A percentile compares a stretch with the other conserved stretches of the same genome.
phyloP scores from a whole-genome alignment of 371 early-diverging fungal genomes.

The Batrachochytrium dendrobatidis region DNA sequence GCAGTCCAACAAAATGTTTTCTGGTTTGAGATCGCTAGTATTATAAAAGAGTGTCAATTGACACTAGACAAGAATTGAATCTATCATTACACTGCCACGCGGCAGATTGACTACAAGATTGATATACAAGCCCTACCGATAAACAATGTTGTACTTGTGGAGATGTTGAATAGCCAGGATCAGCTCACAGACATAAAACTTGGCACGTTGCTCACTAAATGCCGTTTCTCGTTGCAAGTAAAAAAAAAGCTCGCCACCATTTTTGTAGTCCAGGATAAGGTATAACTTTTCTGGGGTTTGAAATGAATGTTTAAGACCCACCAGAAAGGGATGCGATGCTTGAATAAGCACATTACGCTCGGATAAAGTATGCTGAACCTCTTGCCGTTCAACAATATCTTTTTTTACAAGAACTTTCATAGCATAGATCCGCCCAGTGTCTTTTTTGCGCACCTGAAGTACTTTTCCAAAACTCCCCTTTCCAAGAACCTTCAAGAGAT shows the following conservation, averaged over 20 bases:
- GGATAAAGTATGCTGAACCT: slow-evolving; percentile 64
- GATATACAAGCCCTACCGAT: slow-evolving; percentile 23
- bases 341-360: slow-evolving; percentile 76
- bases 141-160: slow-evolving; percentile 50
- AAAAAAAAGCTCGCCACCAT: slow-evolving; percentile 45
- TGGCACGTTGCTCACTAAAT: slow-evolving; percentile 55
- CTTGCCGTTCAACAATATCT: slow-evolving; percentile 58
- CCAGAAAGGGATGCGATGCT: slow-evolving; percentile 75
- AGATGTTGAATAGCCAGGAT: slow-evolving; percentile 50
- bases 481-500: slow-evolving; percentile 66
- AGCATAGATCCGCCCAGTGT: slow-evolving; percentile 66
- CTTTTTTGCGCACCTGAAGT: slow-evolving; percentile 65
- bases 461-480: slow-evolving; percentile 81
- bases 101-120: background rate
- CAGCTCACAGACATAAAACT: slow-evolving; percentile 54
- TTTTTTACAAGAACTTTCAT: slow-evolving; percentile 75
- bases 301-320: slow-evolving; percentile 74
- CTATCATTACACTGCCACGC: background rate
- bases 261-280: slow-evolving; percentile 84
- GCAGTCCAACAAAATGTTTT: slow-evolving; percentile 41
- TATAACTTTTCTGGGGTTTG: slow-evolving; percentile 74
- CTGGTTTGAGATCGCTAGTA: slow-evolving; percentile 27
- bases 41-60: background rate
- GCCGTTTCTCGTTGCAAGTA: slow-evolving; percentile 43
- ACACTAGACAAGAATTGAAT: background rate